A percentile compares a stretch with the other conserved stretches of the same genome.
Conservation (phyloP, 2,329 filamentous ascomycete genomes). For the Pochonia chlamydosporia region DNA sequence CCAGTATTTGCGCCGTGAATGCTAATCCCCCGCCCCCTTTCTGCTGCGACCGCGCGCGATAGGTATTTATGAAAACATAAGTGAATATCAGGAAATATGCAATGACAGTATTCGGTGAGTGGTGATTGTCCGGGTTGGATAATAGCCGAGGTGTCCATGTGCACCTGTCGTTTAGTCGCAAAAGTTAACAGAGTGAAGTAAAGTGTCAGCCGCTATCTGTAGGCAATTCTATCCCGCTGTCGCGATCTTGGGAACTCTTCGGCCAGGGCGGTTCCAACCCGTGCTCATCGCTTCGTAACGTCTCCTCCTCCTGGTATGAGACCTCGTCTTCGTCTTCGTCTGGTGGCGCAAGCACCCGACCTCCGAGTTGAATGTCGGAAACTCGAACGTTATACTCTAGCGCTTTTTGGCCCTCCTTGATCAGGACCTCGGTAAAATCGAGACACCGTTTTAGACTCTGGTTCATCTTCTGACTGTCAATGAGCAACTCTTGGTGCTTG, state of each 20-base stretch:
- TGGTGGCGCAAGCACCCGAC: slow-evolving; percentile 63
- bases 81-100: not conserved
- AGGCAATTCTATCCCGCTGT: slow-evolving; percentile 47
- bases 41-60: slow-evolving; percentile 6
- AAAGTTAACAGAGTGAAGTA: not conserved
- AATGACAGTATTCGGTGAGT: slow-evolving; percentile 3
- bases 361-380: slow-evolving; percentile 76
- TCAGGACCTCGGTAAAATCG: slow-evolving; percentile 83
- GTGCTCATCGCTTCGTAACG: slow-evolving; percentile 16
- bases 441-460: slow-evolving; percentile 87
- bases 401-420: slow-evolving; percentile 82
- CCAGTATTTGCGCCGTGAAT: not conserved
- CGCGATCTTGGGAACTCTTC: slow-evolving; percentile 40
- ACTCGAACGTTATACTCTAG: slow-evolving; percentile 75
- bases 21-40: not conserved
- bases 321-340: slow-evolving; percentile 50
- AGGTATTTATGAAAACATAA: not conserved
- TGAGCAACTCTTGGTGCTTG: slow-evolving; percentile 81
- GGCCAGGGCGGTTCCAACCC: slow-evolving; percentile 24
- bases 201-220: slow-evolving; percentile 28
- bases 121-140: not conserved
- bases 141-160: not conserved
- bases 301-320: slow-evolving; percentile 13
- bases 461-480: slow-evolving; percentile 93
- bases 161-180: not conserved